phyloP scores from a whole-genome alignment of 2,329 filamentous ascomycete species.

The Aureobasidium pullulans region DNA sequence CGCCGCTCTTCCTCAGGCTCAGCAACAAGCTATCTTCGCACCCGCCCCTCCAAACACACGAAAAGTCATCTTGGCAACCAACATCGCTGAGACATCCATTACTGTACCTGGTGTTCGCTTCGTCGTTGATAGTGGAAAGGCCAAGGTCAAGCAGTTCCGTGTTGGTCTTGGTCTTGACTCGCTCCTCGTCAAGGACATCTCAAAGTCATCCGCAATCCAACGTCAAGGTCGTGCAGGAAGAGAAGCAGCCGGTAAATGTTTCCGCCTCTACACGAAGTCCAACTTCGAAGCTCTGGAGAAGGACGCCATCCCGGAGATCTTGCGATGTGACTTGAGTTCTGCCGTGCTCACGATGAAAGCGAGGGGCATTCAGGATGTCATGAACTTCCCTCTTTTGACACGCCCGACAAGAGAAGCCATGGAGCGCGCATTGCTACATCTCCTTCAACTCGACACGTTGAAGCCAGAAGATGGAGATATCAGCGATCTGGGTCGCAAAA shows the following conservation, averaged over 20 bases:
- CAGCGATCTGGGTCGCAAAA: conserved; percentile 64
- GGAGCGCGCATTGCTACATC: conserved; percentile 71
- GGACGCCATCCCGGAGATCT: conserved; percentile 77
- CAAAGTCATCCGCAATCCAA: conserved; percentile 87
- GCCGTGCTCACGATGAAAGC: conserved; percentile 91
- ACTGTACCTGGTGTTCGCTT: conserved; percentile 89
- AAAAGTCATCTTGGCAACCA: conserved; percentile 88
- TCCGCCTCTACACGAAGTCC: conserved; percentile 75
- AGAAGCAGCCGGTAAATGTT: conserved; percentile 86
- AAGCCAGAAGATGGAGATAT: conserved; percentile 60
- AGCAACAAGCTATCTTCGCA: conserved; percentile 79
- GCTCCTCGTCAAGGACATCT: conserved; percentile 81
- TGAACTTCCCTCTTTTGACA: conserved; percentile 79
- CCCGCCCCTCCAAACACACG: conserved; percentile 67
- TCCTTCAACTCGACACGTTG: conserved; percentile 72
- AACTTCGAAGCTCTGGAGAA: conserved; percentile 64
- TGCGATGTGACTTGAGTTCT: conserved; percentile 80
- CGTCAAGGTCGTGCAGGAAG: conserved; percentile 85
- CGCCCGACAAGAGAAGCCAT: conserved; percentile 69
- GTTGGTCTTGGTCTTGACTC: conserved; percentile 81
- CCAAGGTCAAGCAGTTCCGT: conserved; percentile 88
- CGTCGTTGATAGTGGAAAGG: conserved; percentile 88
- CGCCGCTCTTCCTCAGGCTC: conserved; percentile 77
- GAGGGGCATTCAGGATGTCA: conserved; percentile 72
- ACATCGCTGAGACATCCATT: conserved; percentile 97